Conservation (phyloP, 176 grass and related monocot genomes). For the Saccharum spontaneum region DNA sequence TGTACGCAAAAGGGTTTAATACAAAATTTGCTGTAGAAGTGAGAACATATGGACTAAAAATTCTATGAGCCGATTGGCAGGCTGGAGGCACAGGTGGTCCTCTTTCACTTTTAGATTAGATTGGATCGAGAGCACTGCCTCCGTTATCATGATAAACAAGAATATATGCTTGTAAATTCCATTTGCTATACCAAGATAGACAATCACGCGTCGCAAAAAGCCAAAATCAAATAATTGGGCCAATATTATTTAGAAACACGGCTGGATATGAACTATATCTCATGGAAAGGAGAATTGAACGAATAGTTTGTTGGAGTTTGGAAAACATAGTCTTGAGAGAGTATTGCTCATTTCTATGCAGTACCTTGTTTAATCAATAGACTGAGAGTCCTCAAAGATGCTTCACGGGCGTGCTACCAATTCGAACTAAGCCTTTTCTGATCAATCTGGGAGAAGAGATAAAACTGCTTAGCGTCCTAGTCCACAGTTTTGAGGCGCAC, state of each 20-base stretch:
- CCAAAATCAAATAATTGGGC: conserved; percentile 32
- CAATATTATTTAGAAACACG: neutral
- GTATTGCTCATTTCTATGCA: neutral
- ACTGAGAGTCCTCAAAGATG: neutral
- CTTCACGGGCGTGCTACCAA: neutral
- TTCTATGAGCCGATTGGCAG: conserved; percentile 33
- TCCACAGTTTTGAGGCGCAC: neutral
- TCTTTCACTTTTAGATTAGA: conserved; percentile 51
- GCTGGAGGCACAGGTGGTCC: conserved; percentile 49
- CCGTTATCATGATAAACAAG: conserved; percentile 42
- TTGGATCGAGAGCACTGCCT: conserved; percentile 40
- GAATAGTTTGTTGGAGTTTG: neutral
- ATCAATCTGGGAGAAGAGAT: conserved; percentile 50
- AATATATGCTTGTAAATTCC: conserved; percentile 49
- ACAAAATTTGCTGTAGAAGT: conserved; percentile 17
- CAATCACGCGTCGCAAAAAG: conserved; percentile 17
- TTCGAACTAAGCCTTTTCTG: neutral
- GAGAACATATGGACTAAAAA: conserved; percentile 30
- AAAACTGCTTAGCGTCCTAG: conserved; percentile 26
- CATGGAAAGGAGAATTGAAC: neutral
- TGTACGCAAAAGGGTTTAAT: neutral
- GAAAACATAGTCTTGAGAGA: neutral
- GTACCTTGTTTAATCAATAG: conserved; percentile 42
- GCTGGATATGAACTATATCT: neutral
- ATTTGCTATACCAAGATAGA: conserved; percentile 27